phyloP scores from a whole-genome alignment of 106 monocot species.

The Xerophyta viscosa region DNA sequence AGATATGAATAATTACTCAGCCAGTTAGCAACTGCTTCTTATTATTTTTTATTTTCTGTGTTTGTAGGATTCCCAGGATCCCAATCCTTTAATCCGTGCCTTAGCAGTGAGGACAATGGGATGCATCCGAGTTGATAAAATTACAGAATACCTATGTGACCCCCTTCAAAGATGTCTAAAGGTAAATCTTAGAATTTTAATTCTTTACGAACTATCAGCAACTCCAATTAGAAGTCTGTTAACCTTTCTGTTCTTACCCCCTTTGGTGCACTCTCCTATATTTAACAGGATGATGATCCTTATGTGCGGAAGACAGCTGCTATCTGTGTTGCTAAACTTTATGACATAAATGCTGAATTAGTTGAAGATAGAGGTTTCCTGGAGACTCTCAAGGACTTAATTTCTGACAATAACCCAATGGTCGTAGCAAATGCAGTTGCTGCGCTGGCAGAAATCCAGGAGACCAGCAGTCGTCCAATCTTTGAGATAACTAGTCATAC shows the following conservation, averaged over 20 bases:
- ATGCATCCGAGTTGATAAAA: slow-evolving; percentile 99
- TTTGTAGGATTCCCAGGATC: slow-evolving; percentile 95
- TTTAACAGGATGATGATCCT: slow-evolving; percentile 90
- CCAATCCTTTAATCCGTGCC: slow-evolving; percentile 97
- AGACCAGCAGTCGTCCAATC: slow-evolving; percentile 63
- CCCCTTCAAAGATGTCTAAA: slow-evolving; percentile 99
- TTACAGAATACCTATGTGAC: slow-evolving; percentile 96
- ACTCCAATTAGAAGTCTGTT: no score
- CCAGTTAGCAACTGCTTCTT: no score
- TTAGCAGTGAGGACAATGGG: slow-evolving; percentile 99
- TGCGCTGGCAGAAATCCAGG: slow-evolving; percentile 98
- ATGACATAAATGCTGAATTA: slow-evolving; percentile 97
- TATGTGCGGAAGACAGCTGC: slow-evolving; percentile 98
- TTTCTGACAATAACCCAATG: slow-evolving; percentile 99
- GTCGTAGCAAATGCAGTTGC: slow-evolving; percentile 99
- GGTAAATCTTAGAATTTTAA: no score
- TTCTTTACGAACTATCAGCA: no score
- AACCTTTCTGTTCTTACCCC: no score
- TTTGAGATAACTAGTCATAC: slow-evolving; percentile 96
- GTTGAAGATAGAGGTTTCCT: slow-evolving; percentile 96
- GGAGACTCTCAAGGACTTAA: slow-evolving; percentile 90
- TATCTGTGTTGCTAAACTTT: slow-evolving; percentile 94
- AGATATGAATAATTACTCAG: no score
- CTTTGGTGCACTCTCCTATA: background rate
- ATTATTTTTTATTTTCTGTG: no score